Percentiles rank a stretch among this genome's conserved stretches.
Conservation (phyloP, 2,329 filamentous ascomycete species). For the Septoria linicola region DNA sequence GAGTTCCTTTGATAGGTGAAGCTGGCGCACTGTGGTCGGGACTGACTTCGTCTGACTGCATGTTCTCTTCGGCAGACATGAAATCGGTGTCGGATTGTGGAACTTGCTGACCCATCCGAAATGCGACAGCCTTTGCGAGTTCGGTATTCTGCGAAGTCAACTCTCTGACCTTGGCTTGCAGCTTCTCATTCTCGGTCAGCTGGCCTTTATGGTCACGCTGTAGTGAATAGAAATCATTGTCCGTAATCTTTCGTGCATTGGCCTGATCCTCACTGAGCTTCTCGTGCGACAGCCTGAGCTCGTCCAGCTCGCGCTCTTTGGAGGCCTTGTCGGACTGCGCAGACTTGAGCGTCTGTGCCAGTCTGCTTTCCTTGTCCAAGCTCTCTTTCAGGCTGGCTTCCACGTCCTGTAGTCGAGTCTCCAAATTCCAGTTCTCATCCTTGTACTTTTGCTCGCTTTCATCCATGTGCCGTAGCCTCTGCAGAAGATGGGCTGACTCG, state of each 20-base stretch:
- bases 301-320: slow-evolving; percentile 83
- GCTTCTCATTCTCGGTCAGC: slow-evolving; percentile 72
- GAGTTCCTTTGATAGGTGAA: slow-evolving; percentile 88
- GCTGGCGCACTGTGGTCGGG: slow-evolving; percentile 88
- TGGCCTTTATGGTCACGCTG: slow-evolving; percentile 76
- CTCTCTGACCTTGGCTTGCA: slow-evolving; percentile 86
- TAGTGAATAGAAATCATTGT: slow-evolving; percentile 80
- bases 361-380: slow-evolving; percentile 76
- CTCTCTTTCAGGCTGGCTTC: slow-evolving; percentile 71
- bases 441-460: slow-evolving; percentile 96
- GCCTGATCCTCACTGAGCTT: slow-evolving; percentile 80
- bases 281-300: slow-evolving; percentile 75
- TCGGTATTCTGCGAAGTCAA: slow-evolving; percentile 86
- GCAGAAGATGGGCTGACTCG: slow-evolving; percentile 74
- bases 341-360: slow-evolving; percentile 69
- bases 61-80: slow-evolving; percentile 64
- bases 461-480: slow-evolving; percentile 77
- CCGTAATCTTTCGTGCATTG: slow-evolving; percentile 74
- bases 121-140: slow-evolving; percentile 77
- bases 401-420: slow-evolving; percentile 86
- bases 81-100: slow-evolving; percentile 40
- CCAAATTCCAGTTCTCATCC: slow-evolving; percentile 97
- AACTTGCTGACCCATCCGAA: slow-evolving; percentile 54
- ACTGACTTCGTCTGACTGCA: slow-evolving; percentile 56
- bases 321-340: slow-evolving; percentile 72